Conservation (phyloP, 192 early-diverging fungal genomes). For the Bifiguratus adelaidae region DNA sequence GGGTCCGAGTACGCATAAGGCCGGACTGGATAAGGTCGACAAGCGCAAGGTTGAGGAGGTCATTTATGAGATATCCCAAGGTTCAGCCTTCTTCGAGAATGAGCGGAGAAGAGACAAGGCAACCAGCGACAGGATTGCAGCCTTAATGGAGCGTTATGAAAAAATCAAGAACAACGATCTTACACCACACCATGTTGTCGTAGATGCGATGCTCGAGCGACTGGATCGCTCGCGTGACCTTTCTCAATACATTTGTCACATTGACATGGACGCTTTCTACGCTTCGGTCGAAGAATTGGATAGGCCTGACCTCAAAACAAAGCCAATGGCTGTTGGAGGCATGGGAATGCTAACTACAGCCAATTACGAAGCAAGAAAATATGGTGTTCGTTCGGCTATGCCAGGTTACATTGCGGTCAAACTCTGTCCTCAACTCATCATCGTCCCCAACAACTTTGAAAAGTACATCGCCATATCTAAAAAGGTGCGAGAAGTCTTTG, state of each 20-base stretch:
- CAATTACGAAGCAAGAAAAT: constrained; percentile 54
- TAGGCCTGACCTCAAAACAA: constrained; percentile 38
- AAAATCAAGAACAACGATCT: constrained; percentile 25
- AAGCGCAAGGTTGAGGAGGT: constrained; percentile 37
- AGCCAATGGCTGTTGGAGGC: constrained; percentile 35
- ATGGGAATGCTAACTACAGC: constrained; percentile 45
- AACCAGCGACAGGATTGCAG: constrained; percentile 21
- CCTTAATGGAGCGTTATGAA: constrained; percentile 20
- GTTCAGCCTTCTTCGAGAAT: constrained; percentile 40
- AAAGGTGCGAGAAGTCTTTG: constrained; percentile 39
- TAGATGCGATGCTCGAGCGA: constrained; percentile 12
- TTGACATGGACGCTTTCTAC: constrained; percentile 71
- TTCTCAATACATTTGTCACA: constrained; percentile 39
- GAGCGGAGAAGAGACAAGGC: constrained; percentile 29
- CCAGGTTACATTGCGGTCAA: constrained; percentile 46
- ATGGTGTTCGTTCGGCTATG: constrained; percentile 59
- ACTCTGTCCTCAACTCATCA: constrained; percentile 45
- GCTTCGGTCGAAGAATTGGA: constrained; percentile 62
- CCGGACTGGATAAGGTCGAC: constrained; percentile 29
- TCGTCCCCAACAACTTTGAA: constrained; percentile 32
- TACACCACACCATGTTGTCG: constrained; percentile 10
- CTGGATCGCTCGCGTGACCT: constrained; percentile 34
- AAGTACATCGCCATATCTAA: constrained; percentile 36
- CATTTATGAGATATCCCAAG: constrained; percentile 47
- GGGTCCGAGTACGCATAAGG: constrained; percentile 19